Evolutionary conservation across 2,329 filamentous ascomycete genomes (phyloP).

Genomic region (Huntiella abstrusa): DNA sequence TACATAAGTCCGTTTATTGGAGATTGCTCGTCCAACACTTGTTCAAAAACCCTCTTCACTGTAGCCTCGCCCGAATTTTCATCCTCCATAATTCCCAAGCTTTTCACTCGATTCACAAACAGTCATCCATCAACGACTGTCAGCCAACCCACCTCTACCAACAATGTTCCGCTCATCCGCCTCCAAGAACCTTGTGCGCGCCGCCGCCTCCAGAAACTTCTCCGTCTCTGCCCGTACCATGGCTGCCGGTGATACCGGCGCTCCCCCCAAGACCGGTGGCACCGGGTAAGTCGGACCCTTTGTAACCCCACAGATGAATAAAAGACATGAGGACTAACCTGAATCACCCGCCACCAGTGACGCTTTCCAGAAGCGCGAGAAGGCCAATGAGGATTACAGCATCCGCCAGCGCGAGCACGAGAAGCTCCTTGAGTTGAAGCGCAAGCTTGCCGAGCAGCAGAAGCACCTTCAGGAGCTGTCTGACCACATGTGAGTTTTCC

Average conservation of each 20-base stretch:
- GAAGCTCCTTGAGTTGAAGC: conserved; percentile 64
- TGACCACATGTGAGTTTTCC: conserved; percentile 54
- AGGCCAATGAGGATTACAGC: conserved; percentile 66
- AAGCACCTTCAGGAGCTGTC: conserved; percentile 69
- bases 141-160: conserved; percentile 11
- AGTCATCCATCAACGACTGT: background rate
- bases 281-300: conserved; percentile 26
- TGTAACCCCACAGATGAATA: background rate
- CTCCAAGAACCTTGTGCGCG: conserved; percentile 32
- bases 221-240: conserved; percentile 44
- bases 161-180: conserved; percentile 50
- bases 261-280: conserved; percentile 34
- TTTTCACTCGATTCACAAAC: background rate
- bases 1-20: too few species aligned
- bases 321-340: background rate
- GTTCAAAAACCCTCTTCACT: too few species aligned
- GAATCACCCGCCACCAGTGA: conserved; percentile 37
- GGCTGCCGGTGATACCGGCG: conserved; percentile 51
- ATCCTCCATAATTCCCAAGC: background rate
- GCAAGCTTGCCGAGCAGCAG: conserved; percentile 58
- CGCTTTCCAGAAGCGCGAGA: conserved; percentile 80
- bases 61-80: too few species aligned
- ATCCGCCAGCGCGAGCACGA: conserved; percentile 76
- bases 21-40: too few species aligned
- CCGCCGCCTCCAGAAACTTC: conserved; percentile 33